Percentiles rank a stretch among this genome's conserved stretches.
Evolutionary conservation across 805 yeast species (phyloP).

Genomic region (Cyberlindnera maclurae): DNA sequence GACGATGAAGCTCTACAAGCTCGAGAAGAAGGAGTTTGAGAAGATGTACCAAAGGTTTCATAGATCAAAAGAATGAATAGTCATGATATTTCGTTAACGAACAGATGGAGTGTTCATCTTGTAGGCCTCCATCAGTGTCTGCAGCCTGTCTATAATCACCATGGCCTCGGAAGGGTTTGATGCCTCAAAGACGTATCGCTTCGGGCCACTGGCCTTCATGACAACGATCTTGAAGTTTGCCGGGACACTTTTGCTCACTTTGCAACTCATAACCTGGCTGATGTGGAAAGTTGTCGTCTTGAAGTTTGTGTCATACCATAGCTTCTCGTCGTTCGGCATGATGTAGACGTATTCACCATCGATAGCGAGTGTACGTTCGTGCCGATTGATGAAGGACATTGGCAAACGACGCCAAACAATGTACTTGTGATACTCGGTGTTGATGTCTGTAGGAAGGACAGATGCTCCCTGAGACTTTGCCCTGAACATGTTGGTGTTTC

Average conservation of each 20-base stretch:
- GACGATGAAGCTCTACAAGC: constrained; percentile 72
- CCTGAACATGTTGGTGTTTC: constrained; percentile 27
- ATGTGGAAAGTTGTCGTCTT: constrained; percentile 86
- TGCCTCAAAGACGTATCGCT: constrained; percentile 86
- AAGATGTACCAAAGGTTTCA: constrained; percentile 20
- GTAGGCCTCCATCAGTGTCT: constrained; percentile 49
- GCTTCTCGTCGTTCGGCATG: constrained; percentile 75
- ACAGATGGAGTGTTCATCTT: constrained; percentile 28
- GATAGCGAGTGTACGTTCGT: constrained; percentile 76
- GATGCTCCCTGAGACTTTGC: not conserved
- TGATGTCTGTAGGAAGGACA: constrained; percentile 3
- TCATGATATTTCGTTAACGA: constrained; percentile 1
- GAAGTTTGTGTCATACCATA: constrained; percentile 57
- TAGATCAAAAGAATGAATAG: not conserved
- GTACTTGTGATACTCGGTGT: constrained; percentile 63
- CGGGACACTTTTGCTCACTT: constrained; percentile 71
- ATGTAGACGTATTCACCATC: constrained; percentile 94
- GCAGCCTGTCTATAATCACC: constrained; percentile 71
- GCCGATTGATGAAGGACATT: constrained; percentile 70
- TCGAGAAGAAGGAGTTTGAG: constrained; percentile 58
- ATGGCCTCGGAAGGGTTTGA: constrained; percentile 48
- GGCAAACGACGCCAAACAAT: constrained; percentile 86
- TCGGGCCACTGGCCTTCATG: constrained; percentile 58
- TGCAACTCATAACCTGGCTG: constrained; percentile 65
- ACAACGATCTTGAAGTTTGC: constrained; percentile 77